Evolutionary conservation across 371 early-diverging fungal species (phyloP), one percentile per base, ranked within the genome.

Genomic region (Mucor plumbeus): DNA sequence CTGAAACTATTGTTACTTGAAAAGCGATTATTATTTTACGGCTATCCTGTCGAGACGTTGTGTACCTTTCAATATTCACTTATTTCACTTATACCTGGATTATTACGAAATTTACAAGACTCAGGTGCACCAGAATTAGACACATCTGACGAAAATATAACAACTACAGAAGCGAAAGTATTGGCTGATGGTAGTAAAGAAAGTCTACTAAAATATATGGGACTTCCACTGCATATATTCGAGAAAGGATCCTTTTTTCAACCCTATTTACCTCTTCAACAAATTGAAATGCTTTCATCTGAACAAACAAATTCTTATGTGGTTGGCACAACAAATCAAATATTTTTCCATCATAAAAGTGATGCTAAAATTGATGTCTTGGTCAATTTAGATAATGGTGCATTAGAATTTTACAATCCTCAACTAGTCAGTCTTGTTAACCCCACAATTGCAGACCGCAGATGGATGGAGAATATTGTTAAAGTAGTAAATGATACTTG

Each of bases 211-310:
- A 75, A 80, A 36, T 85, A 85, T 38, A 80, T 87, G 70, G 91
- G 92, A 11, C 72, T 91, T 19, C 94, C 94, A 21, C 72, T 94
- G 13, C 75, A 86, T 44, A 75, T 92, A 8, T 94, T 93, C 75
- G 92, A 90, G 55, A 83, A 90, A 76, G 91, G 91, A 0, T 83
- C 88, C 0, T 92, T 94, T 58, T 92, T 92, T 66, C 94, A 92
- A 63, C 94, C 94, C 9, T 94, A 94, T 68, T 76, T 93, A 50
- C 94, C 94, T 11, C 76, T 94, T 10, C 94, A 94, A 66, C 94
- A 94, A 70, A 91, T 94, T 31, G 93, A 94, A 58, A 88, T 87
- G 65, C 67, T 93, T 0, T 87, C 87, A 43, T 84, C 90, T 11
- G 82, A 88, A 26, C 78, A 83, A 40, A 92, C 94, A 4, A 79